Percentiles rank a stretch among this genome's conserved stretches.
Evolutionary conservation across 164 flowering plant genomes (phyloP).

Genomic region (Magnolia officinalis): DNA sequence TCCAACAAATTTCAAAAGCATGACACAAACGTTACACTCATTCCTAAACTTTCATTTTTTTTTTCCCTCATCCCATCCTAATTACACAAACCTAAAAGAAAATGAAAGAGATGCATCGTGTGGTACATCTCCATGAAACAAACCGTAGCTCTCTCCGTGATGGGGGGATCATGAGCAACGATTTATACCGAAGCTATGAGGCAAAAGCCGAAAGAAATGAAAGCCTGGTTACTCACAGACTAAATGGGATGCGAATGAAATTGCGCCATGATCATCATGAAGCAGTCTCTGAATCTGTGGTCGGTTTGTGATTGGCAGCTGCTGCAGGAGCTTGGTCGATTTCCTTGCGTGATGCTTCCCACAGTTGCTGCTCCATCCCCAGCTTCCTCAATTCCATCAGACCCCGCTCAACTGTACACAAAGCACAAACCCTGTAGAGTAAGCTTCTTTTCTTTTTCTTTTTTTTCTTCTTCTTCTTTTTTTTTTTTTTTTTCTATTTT

Average conservation of each 20-base stretch:
- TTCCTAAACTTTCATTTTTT: background rate
- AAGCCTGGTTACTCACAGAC: background rate
- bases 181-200: background rate
- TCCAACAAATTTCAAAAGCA: background rate
- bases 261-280: background rate
- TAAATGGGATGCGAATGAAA: background rate
- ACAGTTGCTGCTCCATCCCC: conserved; percentile 88
- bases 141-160: background rate
- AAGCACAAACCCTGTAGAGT: background rate
- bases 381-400: conserved; percentile 80
- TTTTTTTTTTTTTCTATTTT: too few species aligned
- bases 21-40: background rate
- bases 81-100: background rate
- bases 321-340: conserved; percentile 40
- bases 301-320: conserved; percentile 1
- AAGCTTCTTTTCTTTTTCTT: background rate
- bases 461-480: too few species aligned
- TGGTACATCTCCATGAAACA: background rate
- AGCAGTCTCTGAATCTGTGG: background rate
- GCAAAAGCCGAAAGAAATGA: background rate
- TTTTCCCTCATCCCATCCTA: background rate
- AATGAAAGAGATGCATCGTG: background rate
- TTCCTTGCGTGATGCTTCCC: conserved; percentile 96
- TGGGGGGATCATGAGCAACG: background rate
- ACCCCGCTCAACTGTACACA: conserved; percentile 72